phyloP scores from a whole-genome alignment of 1,284 basidiomycete species.

The Pholiota adiposa region DNA sequence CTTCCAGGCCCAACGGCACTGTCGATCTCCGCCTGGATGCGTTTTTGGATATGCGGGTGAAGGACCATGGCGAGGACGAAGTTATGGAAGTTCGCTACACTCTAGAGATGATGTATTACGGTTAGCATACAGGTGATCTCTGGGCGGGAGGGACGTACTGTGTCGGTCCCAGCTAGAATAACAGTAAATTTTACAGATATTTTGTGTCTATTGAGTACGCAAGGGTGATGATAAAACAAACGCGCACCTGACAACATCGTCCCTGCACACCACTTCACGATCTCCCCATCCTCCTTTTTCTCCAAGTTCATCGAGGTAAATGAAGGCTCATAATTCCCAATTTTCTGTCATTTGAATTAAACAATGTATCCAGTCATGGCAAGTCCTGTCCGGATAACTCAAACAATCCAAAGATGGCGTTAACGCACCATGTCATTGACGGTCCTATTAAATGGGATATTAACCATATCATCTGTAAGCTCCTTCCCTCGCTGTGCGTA shows the following conservation, averaged over 20 bases:
- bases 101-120: constrained; percentile 1
- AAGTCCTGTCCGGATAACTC: neutral
- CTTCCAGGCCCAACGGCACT: constrained; percentile 14
- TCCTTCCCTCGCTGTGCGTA: constrained; percentile 19
- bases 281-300: constrained; percentile 23
- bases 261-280: constrained; percentile 26
- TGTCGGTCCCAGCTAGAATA: constrained; percentile 20
- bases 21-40: constrained; percentile 20
- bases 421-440: constrained; percentile 21
- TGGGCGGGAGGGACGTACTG: constrained; percentile 3
- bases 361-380: neutral
- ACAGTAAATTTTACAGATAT: neutral
- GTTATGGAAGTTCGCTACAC: constrained; percentile 25
- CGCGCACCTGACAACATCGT: constrained; percentile 20
- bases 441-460: constrained; percentile 23
- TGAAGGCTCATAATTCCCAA: constrained; percentile 19
- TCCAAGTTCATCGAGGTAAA: constrained; percentile 23
- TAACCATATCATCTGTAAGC: constrained; percentile 23
- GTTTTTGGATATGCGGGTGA: constrained; percentile 28
- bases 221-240: neutral
- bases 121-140: neutral
- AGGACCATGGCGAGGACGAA: constrained; percentile 48
- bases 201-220: too few species aligned
- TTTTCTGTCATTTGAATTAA: constrained; percentile 17
- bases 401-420: too few species aligned